Conservation (phyloP, 1,284 basidiomycete genomes). For the Porphyrellus sp. region DNA sequence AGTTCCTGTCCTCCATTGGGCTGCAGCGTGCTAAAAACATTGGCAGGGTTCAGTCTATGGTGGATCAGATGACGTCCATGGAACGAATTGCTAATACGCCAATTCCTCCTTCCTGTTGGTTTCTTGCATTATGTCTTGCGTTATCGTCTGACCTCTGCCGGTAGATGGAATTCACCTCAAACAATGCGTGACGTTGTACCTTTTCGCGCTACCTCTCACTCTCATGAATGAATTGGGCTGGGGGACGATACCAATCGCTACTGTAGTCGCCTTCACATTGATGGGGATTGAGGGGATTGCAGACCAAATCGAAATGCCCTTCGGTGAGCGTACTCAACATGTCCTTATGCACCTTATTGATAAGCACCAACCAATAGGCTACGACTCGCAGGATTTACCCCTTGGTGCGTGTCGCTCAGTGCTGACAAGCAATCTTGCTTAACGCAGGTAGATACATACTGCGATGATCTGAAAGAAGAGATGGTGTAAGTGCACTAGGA, state of each 20-base stretch:
- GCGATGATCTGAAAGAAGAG: conserved; percentile 81
- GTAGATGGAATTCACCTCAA: conserved; percentile 85
- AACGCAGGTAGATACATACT: conserved; percentile 65
- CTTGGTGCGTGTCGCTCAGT: conserved; percentile 48
- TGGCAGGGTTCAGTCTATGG: conserved; percentile 69
- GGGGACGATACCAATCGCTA: conserved; percentile 80
- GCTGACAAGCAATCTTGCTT: conserved; percentile 7
- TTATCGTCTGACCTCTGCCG: conserved; percentile 1
- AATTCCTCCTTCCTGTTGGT: conserved; percentile 70
- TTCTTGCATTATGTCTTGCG: not conserved
- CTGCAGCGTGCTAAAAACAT: conserved; percentile 13
- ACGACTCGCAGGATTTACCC: conserved; percentile 63
- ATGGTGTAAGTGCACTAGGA: conserved; percentile 49
- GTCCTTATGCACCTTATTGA: conserved; percentile 1
- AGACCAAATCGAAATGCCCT: conserved; percentile 89
- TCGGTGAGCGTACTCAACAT: conserved; percentile 45
- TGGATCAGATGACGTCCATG: conserved; percentile 81
- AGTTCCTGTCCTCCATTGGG: conserved; percentile 19
- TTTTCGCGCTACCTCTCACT: conserved; percentile 83
- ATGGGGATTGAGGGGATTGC: conserved; percentile 95
- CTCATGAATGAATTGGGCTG: conserved; percentile 76
- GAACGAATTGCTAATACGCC: conserved; percentile 84
- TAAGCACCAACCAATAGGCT: conserved; percentile 39
- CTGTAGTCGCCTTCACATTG: conserved; percentile 81
- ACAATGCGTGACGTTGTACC: conserved; percentile 87